Base-by-base conservation (phyloP, 2,329 filamentous ascomycete genomes). In the Tympanopsis confertula region DNA sequence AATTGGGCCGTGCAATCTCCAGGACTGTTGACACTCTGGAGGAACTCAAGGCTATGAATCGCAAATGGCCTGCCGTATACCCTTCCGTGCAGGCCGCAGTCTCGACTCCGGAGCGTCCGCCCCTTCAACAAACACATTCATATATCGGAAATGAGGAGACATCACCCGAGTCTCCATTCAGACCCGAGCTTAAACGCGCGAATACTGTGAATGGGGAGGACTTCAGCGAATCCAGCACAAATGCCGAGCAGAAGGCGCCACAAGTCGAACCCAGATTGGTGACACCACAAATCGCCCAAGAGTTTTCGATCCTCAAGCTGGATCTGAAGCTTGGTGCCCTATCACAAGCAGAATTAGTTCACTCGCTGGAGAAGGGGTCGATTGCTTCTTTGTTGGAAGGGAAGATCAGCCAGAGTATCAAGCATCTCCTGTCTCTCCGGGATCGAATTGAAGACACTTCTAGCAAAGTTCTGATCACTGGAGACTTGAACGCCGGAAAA, bases 381-480 rank as follows among this genome's bases (percentile, higher is more conserved):
- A 83, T 98, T 42, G 91, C 91, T 1, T 82, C 88, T 1, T 65
- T 98, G 2, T 65, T 98, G 28, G 89, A 96, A 56, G 88, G 87
- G 19, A 94, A 94, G 60, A 94, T 98, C 50, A 82, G 81, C 49
- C 86, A 91, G 43, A 95, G 87, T 55, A 83, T 96, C 53, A 86
- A 87, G 49, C 91, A 98, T 58, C 71, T 98, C 2, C 70, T 86
- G 39, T 78, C 85, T 0, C 68, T 98, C 22, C 79, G 87, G 42
- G 91, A 96, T 47, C 80, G 91, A 38, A 98, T 98, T 44, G 91
- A 96, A 55, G 91, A 98, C 58, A 96, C 86, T 0, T 86, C 89
- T 4, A 96, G 89, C 61, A 98, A 98, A 58, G 91, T 98, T 1
- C 63, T 98, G 41, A 80, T 98, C 14, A 98, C 91, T 0, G 91